Conservation (phyloP, 805 yeast species). For the Candida rishiriensis region DNA sequence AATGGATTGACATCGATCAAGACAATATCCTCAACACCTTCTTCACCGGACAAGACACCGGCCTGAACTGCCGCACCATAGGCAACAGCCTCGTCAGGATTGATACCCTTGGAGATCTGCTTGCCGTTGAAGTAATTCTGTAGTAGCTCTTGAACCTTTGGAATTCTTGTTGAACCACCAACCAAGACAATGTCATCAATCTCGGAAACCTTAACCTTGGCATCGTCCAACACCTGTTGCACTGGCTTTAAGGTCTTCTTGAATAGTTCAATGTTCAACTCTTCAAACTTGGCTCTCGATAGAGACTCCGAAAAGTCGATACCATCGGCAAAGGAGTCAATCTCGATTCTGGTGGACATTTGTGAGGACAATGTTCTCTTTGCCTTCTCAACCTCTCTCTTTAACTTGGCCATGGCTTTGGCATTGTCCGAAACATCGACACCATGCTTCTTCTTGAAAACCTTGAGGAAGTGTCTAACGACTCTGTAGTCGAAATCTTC, state of each 20-base stretch:
- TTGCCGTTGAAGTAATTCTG: conserved; percentile 90
- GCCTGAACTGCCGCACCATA: conserved; percentile 99
- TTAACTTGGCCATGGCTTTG: conserved; percentile 87
- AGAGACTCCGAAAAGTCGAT: conserved; percentile 92
- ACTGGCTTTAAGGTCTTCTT: conserved; percentile 95
- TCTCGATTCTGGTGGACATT: conserved; percentile 93
- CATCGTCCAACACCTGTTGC: conserved; percentile 90
- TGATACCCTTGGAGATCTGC: conserved; percentile 94
- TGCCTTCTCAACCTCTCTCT: conserved; percentile 98
- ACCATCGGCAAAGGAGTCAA: conserved; percentile 92
- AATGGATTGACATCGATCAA: conserved; percentile 91
- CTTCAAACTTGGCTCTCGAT: conserved; percentile 98
- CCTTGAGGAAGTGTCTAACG: conserved; percentile 83
- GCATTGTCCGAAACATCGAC: conserved; percentile 78
- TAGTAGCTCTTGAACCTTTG: conserved; percentile 91
- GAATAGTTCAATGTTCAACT: conserved; percentile 87
- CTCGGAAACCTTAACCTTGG: conserved; percentile 81
- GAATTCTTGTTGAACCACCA: conserved; percentile 99
- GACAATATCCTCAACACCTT: conserved; percentile 85
- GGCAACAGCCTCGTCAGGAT: conserved; percentile 99
- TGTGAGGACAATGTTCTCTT: conserved; percentile 94
- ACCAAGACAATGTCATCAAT: conserved; percentile 94
- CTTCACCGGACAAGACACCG: conserved; percentile 95
- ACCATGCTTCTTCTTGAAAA: conserved; percentile 88
- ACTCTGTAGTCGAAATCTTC: conserved; percentile 77